Conservation (phyloP, 345 rosid genomes). For the Eucalyptus microcorys region DNA sequence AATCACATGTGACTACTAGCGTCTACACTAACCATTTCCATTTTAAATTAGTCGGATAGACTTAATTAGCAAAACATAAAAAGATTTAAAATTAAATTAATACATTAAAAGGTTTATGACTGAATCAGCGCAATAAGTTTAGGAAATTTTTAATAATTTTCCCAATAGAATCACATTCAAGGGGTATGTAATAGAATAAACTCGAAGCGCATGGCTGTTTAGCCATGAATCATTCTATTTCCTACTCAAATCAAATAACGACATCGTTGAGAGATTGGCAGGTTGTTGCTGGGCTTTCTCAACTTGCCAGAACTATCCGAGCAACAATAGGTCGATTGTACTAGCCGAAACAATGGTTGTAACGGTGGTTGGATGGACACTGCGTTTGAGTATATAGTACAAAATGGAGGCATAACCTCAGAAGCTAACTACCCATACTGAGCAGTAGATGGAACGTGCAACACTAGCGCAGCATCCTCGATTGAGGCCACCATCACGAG, state of each 20-base stretch:
- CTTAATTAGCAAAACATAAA: too few relatives aligned
- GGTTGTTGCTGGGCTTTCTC: conserved; percentile 63
- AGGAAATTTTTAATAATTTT: accelerated
- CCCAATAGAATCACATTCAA: accelerated
- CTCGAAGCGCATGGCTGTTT: neutral
- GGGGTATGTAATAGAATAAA: neutral
- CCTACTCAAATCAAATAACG: neutral
- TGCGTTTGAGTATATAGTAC: conserved; percentile 11
- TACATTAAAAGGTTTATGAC: too few relatives aligned
- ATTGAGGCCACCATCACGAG: conserved; percentile 13
- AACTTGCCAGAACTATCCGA: conserved; percentile 28
- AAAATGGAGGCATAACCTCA: conserved; percentile 12
- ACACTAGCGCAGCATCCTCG: neutral
- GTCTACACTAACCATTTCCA: accelerated
- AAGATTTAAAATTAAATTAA: too few relatives aligned
- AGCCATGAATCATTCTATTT: neutral
- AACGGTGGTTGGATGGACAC: conserved; percentile 8
- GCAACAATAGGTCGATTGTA: conserved; percentile 48
- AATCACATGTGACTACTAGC: accelerated
- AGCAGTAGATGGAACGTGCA: neutral
- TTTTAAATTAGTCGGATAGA: accelerated
- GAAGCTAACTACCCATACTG: conserved; percentile 15
- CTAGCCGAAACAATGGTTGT: conserved; percentile 8
- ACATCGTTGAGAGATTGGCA: neutral
- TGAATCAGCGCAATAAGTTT: accelerated